phyloP scores from a whole-genome alignment of 176 grass and related monocot species.

The Oryza punctata region DNA sequence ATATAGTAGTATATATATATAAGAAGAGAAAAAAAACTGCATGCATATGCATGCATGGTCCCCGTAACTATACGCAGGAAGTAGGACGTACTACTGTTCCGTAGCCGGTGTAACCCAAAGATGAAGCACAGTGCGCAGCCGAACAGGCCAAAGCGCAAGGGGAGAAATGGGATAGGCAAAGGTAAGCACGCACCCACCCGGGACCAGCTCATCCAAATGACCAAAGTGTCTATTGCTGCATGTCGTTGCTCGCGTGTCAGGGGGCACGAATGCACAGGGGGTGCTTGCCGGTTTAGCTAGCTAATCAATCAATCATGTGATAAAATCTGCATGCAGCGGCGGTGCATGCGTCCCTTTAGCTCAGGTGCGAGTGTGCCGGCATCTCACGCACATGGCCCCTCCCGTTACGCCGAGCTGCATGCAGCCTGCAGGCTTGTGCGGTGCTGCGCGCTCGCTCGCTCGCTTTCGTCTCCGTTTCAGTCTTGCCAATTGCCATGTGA shows the following conservation, averaged over 20 bases:
- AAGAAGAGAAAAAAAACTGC: not conserved
- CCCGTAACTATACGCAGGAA: conserved; percentile 23
- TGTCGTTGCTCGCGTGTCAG: conserved; percentile 33
- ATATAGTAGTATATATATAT: too few relatives aligned
- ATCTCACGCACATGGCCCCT: conserved; percentile 1
- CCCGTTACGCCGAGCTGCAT: not conserved
- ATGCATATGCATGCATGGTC: conserved; percentile 1
- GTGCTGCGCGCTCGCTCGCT: too few relatives aligned
- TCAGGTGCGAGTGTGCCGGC: not conserved
- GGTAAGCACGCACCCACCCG: not conserved
- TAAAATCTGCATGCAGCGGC: not conserved
- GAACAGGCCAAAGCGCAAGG: not conserved
- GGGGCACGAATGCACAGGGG: not conserved
- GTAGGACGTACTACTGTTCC: not conserved
- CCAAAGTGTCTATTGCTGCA: not conserved
- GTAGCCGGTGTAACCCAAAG: conserved; percentile 21
- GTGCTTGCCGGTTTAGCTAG: conserved; percentile 1
- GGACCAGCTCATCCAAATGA: not conserved
- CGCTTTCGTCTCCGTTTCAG: not conserved
- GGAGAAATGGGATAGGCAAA: not conserved
- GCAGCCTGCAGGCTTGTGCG: not conserved
- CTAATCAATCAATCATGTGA: not conserved
- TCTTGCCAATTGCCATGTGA: not conserved
- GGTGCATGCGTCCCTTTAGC: conserved; percentile 4
- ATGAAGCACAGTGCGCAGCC: not conserved